These are phyloP conservation scores for Cochlearia excelsa DNA, from an alignment of 345 rosid genomes.

Conservation along the genomic window DNA sequence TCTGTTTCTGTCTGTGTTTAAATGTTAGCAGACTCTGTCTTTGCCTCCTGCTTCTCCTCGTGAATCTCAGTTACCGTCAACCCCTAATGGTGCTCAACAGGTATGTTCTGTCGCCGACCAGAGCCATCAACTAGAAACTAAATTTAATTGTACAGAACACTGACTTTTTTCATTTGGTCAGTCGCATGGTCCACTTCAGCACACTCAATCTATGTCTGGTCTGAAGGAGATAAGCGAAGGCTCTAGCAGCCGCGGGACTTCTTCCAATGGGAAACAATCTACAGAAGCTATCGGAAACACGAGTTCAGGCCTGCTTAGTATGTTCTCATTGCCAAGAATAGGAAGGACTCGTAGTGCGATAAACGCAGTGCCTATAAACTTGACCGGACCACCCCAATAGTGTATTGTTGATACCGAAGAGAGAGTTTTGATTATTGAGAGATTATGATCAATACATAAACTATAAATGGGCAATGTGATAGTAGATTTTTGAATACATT, in stretches of 20 bases:
- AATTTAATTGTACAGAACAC: not conserved
- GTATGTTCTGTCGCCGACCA: constrained; percentile 37
- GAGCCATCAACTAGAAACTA: not conserved
- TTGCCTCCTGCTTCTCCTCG: constrained; percentile 46
- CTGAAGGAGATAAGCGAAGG: constrained; percentile 45
- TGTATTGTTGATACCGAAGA: no score
- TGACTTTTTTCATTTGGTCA: constrained; percentile 26
- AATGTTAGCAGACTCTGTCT: constrained; percentile 44
- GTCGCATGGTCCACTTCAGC: constrained; percentile 36
- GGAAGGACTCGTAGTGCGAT: constrained; percentile 31
- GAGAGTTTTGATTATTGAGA: no score
- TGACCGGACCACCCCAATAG: no score
- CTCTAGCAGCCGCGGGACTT: not conserved
- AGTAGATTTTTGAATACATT: no score
- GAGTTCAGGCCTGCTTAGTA: constrained; percentile 21
- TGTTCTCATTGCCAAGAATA: constrained; percentile 29
- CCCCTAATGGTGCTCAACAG: constrained; percentile 48
- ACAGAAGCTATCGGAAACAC: constrained; percentile 27
- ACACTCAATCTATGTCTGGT: constrained; percentile 36
- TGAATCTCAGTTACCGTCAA: constrained; percentile 39
- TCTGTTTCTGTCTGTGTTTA: constrained; percentile 5
- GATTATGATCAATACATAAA: no score
- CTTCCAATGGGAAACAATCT: constrained; percentile 23
- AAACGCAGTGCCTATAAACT: constrained; percentile 7
- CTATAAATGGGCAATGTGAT: no score